Base-by-base conservation (phyloP, 371 early-diverging fungal genomes). In the Antonospora locustae region DNA sequence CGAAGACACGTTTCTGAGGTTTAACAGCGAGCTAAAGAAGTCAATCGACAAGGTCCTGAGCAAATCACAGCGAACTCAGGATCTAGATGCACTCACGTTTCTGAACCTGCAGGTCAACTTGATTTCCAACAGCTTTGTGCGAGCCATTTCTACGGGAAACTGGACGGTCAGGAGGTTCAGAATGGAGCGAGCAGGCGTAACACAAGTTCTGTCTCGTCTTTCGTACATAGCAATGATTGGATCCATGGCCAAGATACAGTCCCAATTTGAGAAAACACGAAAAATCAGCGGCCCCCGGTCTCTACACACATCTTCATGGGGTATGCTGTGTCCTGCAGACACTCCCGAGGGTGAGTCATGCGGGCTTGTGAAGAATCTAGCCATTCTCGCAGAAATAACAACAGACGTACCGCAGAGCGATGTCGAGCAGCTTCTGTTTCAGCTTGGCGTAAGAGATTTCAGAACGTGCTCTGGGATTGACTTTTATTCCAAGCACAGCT, bases 271-370 rank as follows among this genome's bases (percentile, higher is more conserved):
- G 75, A 99, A 99, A 77, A 94, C 98, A 4, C 77, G 98, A 67
- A 99, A 99, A 70, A 90, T 96, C 7, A 85, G 87, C 25, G 99
- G 98, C 40, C 99, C 99, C 20, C 79, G 98, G 74, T 79, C 92
- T 3, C 75, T 97, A 53, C 94, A 96, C 74, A 90, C 93, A 9
- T 91, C 91, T 3, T 90, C 90, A 69, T 94, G 90, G 88, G 97
- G 95, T 60, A 86, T 93, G 87, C 66, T 93, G 50, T 94, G 98
- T 73, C 90, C 96, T 0, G 84, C 88, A 0, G 99, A 98, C 74
- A 98, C 99, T 2, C 96, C 99, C 3, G 99, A 98, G 83, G 96
- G 99, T 66, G 93, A 98, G 79, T 88, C 88, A 0, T 98, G 99
- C 76, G 97, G 99, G 65, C 79, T 98, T 50, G 90, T 98, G 39